Evolutionary conservation across 371 early-diverging fungal species (phyloP), one percentile per base, ranked within the genome.

Genomic region (Smittium mucronatum): DNA sequence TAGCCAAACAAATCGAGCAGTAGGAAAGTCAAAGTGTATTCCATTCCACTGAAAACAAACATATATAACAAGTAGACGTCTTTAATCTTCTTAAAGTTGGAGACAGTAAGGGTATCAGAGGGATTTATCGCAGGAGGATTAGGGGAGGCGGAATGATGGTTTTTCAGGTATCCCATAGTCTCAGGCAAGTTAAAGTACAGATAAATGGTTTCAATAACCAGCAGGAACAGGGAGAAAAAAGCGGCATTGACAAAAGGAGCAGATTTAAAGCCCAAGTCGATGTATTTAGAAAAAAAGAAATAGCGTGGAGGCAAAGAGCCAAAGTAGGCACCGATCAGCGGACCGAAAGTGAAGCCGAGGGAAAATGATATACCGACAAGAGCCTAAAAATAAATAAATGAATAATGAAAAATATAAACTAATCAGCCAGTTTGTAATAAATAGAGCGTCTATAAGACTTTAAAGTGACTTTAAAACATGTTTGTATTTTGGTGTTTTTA

Each of bases 311-410:
- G 83, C 73, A 94, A 76, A 16, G 87, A 86, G 5, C 93, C 89
- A 75, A 94, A 90, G 80, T 89, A 95, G 0, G 97, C 98, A 31
- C 94, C 89, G 15, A 95, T 75, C 17, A 93, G 89, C 0, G 98
- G 98, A 2, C 98, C 98, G 64, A 95, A 69, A 0, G 98, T 97
- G 74, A 98, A 98, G 1, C 95, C 97, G 31, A 93, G 80, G 0
- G 94, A 89, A 82, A 97, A 98, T 0, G 96, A 93, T 59, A 98
- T 93, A 34, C 98, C 98, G 0, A 98, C 94, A 57, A 94, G 81
- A 21, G 47, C 47, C n/a, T n/a, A n/a, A n/a, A n/a, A n/a, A n/a
- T n/a, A n/a, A n/a, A n/a, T n/a, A n/a, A n/a, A n/a, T n/a, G n/a
- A n/a, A n/a, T n/a, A n/a, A n/a, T n/a, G n/a, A n/a, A n/a, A n/a